Base-by-base conservation (phyloP, 2,329 filamentous ascomycete species). In the Stachybotrys elegans region DNA sequence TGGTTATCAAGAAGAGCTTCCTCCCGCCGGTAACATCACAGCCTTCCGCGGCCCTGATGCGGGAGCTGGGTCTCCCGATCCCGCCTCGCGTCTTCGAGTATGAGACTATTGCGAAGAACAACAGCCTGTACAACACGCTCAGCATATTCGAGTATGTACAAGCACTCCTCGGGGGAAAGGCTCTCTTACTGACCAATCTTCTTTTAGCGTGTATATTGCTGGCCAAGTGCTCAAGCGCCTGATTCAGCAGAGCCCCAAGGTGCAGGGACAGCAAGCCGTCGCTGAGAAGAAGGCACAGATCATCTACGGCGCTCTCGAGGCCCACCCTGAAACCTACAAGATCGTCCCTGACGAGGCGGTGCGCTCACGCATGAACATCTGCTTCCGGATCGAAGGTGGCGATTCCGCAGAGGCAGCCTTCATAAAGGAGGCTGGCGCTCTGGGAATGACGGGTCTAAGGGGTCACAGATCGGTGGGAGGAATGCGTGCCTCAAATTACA, bases 51-150 rank as follows among this genome's bases (percentile, higher is more conserved):
- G 70, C 76, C 5, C 71, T 95, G 39, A 70, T 96, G 58, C 78
- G 90, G 47, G 74, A 83, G 47, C 78, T 96, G 9, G 81, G 79
- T 17, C 71, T 95, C n/a, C 81, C 87, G 2, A 78, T 93, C 32
- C 82, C 84, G 1, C 90, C 92, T 3, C 79, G 88, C 16, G 79
- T 96, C 35, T 71, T 97, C 39, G 80, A 88, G 51, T 97, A 92
- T 60, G 84, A 89, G 49, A 89, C 80, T 0, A 85, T 93, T 52
- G 84, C 87, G 32, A 94, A 94, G 74, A 94, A 94, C 70, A 93
- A 95, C 71, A 93, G 86, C 55, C 76, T 97, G 22, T 97, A 97
- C 72, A 97, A 97, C 68, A 97, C 92, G 0, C 72, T 97, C 11
- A 91, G 88, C 57, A 95, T 97, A 58, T 95, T 97, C 58, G 91